Base-by-base conservation (phyloP, 129 eudicot species). In the Flaveria bidentis region DNA sequence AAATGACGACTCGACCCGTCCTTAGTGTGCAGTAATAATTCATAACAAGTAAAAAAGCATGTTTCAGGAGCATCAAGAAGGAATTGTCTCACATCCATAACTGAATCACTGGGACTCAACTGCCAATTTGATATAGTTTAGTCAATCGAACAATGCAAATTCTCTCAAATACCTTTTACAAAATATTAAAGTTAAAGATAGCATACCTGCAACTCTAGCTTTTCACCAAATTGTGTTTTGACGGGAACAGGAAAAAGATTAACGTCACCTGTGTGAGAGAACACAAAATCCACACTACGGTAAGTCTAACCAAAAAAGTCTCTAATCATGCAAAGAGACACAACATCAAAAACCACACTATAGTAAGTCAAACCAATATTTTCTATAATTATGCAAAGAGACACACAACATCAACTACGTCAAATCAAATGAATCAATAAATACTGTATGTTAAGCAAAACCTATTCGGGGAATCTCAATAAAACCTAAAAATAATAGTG, bases 41-140 rank as follows among this genome's bases (percentile, higher is more conserved):
- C 98, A 69, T 93, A 93, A 80, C 98, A 93, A 14, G 98, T 93
- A 47, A 87, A 81, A 70, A 80, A 93, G 79, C 98, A 93, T 25
- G 98, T 91, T 80, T 91, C 96, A 0, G 98, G 91, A 67, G 97
- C 96, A 87, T 93, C 98, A 49, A 93, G 98, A 79, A 93, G 98
- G 73, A 93, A 93, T 80, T 88, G 98, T 61, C 98, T 84, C 81
- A 93, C 98, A 77, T 93, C 97, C 98, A 93, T 93, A 49, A 93
- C 97, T 62, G 98, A 90, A 87, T 93, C 98, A 36, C 96, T 93
- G 58, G 98, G 96, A 78, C 96, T 93, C 55, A 93, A 85, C 98
- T 93, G 97, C 53, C 76, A 82, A 71, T 46, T 69, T 64, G 36
- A 74, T 67, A 42, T 53, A 39, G 61, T 50, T 53, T 49, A 3